Conservation (phyloP, 257 asterid genomes). For the Eustoma russellianum region DNA sequence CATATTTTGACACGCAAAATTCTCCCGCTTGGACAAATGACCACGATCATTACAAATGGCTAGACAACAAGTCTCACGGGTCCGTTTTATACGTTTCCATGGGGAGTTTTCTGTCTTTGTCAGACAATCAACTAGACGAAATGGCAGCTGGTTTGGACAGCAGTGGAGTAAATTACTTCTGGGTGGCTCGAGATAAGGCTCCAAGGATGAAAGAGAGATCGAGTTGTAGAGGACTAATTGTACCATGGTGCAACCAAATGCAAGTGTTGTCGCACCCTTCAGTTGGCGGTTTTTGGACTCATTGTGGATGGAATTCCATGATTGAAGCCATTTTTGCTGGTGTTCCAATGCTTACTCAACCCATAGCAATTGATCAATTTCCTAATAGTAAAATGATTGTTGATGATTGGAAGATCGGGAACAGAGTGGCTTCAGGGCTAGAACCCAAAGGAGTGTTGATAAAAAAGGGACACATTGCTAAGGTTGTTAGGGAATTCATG, state of each 20-base stretch:
- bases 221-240: conserved; percentile 31
- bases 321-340: conserved; percentile 49
- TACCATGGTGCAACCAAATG: conserved; percentile 57
- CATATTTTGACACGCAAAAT: conserved; percentile 27
- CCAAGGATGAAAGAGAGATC: conserved; percentile 28
- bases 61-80: conserved; percentile 39
- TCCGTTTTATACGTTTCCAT: conserved; percentile 50
- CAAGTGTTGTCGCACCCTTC: conserved; percentile 45
- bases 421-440: conserved; percentile 29
- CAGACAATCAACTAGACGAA: conserved; percentile 50
- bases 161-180: conserved; percentile 49
- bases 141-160: conserved; percentile 36
- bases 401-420: conserved; percentile 64
- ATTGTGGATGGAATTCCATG: conserved; percentile 71
- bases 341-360: conserved; percentile 47
- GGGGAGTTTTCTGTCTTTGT: conserved; percentile 61
- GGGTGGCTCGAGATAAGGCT: conserved; percentile 71
- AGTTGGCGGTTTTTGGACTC: conserved; percentile 70
- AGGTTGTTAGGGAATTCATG: conserved; percentile 40
- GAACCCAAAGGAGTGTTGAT: conserved; percentile 16
- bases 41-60: conserved; percentile 29
- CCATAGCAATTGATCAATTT: conserved; percentile 42
- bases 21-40: conserved; percentile 5
- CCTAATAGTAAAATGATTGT: conserved; percentile 41
- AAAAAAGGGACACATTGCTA: conserved; percentile 22